Conservation (phyloP, 768 basidiomycete species). For the Amanita rubescens region DNA sequence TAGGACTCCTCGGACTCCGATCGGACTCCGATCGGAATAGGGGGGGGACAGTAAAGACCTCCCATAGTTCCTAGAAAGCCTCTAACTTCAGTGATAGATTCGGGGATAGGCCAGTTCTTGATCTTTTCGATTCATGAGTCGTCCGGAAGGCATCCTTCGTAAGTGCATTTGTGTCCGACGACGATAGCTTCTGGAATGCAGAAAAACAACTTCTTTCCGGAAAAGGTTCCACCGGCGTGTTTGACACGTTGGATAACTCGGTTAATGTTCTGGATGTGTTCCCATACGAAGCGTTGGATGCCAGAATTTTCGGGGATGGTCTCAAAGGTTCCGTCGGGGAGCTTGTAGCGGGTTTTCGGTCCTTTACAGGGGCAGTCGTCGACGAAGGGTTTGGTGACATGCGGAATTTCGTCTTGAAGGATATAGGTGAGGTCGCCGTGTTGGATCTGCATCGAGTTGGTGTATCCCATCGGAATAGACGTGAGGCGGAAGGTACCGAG, state of each 20-base stretch:
- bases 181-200: not conserved
- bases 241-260: slow-evolving; percentile 25
- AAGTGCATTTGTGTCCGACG: not conserved
- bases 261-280: slow-evolving; percentile 28
- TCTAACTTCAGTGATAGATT: not conserved
- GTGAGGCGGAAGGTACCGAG: slow-evolving; percentile 5
- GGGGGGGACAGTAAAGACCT: no score
- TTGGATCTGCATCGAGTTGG: slow-evolving; percentile 15
- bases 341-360: slow-evolving; percentile 22
- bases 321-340: slow-evolving; percentile 15
- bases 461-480: slow-evolving; percentile 13
- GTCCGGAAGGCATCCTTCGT: not conserved
- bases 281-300: slow-evolving; percentile 29
- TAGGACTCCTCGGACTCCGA: no score
- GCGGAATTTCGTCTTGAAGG: slow-evolving; percentile 32
- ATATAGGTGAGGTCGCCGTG: slow-evolving; percentile 22
- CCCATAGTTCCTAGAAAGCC: not conserved
- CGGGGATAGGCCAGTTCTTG: not conserved
- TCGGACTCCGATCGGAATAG: no score
- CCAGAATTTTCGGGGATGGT: slow-evolving; percentile 18
- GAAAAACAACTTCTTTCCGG: slow-evolving; percentile 5
- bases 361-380: slow-evolving; percentile 20
- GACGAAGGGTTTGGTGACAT: slow-evolving; percentile 25
- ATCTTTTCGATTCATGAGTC: not conserved
- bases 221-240: slow-evolving; percentile 22